A percentile compares a stretch with the other conserved stretches of the same genome.
Evolutionary conservation across 495 filamentous ascomycete genomes (phyloP).

Genomic region (Jackrogersella multiformis): DNA sequence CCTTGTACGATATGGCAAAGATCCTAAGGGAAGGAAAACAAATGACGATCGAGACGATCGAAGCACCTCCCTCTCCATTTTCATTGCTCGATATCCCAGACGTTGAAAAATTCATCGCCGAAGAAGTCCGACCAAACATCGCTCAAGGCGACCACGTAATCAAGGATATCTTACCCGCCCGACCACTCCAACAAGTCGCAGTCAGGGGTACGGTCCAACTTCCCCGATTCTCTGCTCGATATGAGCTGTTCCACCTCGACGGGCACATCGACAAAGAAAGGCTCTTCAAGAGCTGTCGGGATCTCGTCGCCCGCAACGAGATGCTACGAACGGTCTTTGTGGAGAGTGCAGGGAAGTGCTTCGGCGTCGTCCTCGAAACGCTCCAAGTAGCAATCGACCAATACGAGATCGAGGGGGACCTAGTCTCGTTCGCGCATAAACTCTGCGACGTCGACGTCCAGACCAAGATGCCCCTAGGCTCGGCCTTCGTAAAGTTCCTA

Average conservation of each 20-base stretch:
- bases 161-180: slow-evolving; percentile 67
- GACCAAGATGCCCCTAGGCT: slow-evolving; percentile 65
- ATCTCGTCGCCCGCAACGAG: slow-evolving; percentile 66
- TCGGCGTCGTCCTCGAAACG: slow-evolving; percentile 68
- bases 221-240: slow-evolving; percentile 57
- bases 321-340: slow-evolving; percentile 78
- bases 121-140: slow-evolving; percentile 48
- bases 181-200: slow-evolving; percentile 71
- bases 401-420: slow-evolving; percentile 62
- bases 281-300: slow-evolving; percentile 48
- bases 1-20: slow-evolving; percentile 58
- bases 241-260: slow-evolving; percentile 52
- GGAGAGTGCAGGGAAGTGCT: slow-evolving; percentile 62
- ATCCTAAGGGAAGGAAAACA: slow-evolving; percentile 34
- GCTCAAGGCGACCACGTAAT: slow-evolving; percentile 56
- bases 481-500: slow-evolving; percentile 69
- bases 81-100: slow-evolving; percentile 43
- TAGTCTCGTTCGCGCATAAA: slow-evolving; percentile 61
- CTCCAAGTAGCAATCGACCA: slow-evolving; percentile 62
- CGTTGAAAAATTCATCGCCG: slow-evolving; percentile 42
- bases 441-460: slow-evolving; percentile 62
- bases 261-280: slow-evolving; percentile 40
- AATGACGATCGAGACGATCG: slow-evolving; percentile 4
- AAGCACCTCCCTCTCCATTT: slow-evolving; percentile 44
- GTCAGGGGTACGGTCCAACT: slow-evolving; percentile 66